phyloP scores from a whole-genome alignment of 2,329 filamentous ascomycete species.

The Arthrinium puccinioides region DNA sequence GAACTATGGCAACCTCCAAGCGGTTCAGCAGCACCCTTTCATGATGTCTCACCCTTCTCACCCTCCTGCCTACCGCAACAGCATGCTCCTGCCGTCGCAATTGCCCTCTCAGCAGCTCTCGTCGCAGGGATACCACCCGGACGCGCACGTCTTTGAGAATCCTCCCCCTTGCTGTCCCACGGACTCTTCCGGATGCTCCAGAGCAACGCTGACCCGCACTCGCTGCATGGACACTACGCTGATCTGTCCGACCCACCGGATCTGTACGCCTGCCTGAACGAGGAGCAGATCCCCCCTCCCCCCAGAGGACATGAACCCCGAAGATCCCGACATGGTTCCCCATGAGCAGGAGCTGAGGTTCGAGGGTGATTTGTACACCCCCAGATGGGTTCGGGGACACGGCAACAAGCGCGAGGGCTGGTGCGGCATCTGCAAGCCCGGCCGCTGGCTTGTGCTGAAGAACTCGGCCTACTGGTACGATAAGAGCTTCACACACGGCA shows the following conservation, averaged over 20 bases:
- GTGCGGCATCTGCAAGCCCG: slow-evolving; percentile 83
- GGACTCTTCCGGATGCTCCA: slow-evolving; percentile 67
- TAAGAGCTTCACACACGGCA: slow-evolving; percentile 83
- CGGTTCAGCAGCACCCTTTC: slow-evolving; percentile 48
- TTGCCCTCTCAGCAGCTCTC: slow-evolving; percentile 42
- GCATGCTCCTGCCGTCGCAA: slow-evolving; percentile 49
- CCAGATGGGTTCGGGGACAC: slow-evolving; percentile 75
- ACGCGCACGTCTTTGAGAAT: slow-evolving; percentile 47
- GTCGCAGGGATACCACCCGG: slow-evolving; percentile 41
- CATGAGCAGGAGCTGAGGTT: slow-evolving; percentile 76
- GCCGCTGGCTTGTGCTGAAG: slow-evolving; percentile 79
- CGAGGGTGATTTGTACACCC: slow-evolving; percentile 75
- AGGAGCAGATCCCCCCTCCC: slow-evolving; percentile 67
- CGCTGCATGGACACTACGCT: slow-evolving; percentile 61
- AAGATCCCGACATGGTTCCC: slow-evolving; percentile 66
- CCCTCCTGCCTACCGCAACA: slow-evolving; percentile 46
- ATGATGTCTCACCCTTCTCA: slow-evolving; percentile 45
- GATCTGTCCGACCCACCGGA: slow-evolving; percentile 71
- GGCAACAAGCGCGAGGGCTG: slow-evolving; percentile 85
- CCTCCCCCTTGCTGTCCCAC: slow-evolving; percentile 62
- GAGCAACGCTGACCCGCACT: slow-evolving; percentile 65
- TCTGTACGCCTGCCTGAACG: slow-evolving; percentile 66
- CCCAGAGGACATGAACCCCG: slow-evolving; percentile 76
- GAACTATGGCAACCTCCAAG: slow-evolving; percentile 47
- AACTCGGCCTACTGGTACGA: slow-evolving; percentile 93